A percentile compares a stretch with the other conserved stretches of the same genome.
Evolutionary conservation across 176 grass and related monocot species (phyloP).

Genomic region (Avena insularis): DNA sequence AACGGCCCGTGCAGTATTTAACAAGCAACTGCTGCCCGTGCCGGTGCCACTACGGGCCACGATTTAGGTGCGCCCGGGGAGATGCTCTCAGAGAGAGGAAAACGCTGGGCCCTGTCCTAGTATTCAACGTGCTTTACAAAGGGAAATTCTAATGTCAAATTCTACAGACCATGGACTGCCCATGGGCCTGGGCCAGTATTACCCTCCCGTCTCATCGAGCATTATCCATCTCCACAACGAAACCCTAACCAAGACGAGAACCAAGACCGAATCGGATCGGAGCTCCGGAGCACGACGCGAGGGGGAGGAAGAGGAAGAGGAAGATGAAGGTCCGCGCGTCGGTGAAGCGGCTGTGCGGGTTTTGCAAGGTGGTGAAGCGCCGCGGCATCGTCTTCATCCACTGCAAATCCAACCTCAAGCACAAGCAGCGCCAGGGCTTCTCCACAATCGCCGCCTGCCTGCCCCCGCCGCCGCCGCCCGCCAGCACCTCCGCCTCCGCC

Average conservation of each 20-base stretch:
- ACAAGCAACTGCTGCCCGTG: too few relatives aligned
- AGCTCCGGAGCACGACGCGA: not conserved
- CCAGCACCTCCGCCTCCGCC: conserved; percentile 11
- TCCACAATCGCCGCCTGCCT: conserved; percentile 71
- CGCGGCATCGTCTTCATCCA: conserved; percentile 86
- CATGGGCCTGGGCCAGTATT: not conserved
- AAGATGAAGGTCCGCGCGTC: conserved; percentile 96
- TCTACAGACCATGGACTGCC: not conserved
- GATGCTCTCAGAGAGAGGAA: too few relatives aligned
- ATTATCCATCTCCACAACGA: not conserved
- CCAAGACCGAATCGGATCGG: not conserved
- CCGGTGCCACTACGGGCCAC: too few relatives aligned
- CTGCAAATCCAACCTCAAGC: conserved; percentile 88
- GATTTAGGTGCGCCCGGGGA: too few relatives aligned
- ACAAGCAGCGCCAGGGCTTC: conserved; percentile 95
- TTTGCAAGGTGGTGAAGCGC: conserved; percentile 90
- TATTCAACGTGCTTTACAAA: too few relatives aligned
- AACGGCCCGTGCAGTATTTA: too few relatives aligned
- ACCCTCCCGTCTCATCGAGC: not conserved
- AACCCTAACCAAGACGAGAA: conserved; percentile 26
- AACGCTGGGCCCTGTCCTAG: too few relatives aligned
- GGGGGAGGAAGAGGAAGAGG: not conserved
- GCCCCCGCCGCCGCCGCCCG: conserved; percentile 13
- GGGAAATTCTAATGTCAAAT: not conserved
- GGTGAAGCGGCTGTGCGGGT: conserved; percentile 89